Conservation (phyloP, 345 rosid genomes). For the Arabis hirsuta region DNA sequence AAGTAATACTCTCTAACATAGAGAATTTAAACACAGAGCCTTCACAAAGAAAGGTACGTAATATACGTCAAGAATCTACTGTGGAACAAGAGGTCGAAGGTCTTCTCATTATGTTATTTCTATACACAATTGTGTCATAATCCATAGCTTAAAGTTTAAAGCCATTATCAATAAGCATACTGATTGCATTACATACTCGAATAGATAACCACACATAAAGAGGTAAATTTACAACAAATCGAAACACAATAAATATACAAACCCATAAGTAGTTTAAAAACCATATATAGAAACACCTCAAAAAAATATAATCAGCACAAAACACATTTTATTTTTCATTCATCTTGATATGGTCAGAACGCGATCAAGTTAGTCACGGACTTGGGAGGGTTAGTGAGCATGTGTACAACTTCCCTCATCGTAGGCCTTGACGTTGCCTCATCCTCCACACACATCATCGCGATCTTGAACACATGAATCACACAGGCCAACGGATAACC, state of each 20-base stretch:
- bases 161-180: constrained; percentile 14
- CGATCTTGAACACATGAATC: constrained; percentile 74
- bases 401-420: constrained; percentile 89
- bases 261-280: not conserved
- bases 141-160: not conserved
- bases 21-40: no score
- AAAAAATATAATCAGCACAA: constrained; percentile 16
- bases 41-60: not conserved
- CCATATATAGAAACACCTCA: constrained; percentile 19
- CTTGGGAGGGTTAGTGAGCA: constrained; percentile 68
- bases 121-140: not conserved
- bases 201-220: constrained; percentile 5
- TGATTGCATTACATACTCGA: constrained; percentile 19
- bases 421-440: constrained; percentile 71
- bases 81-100: not conserved
- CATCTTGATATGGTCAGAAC: constrained; percentile 28
- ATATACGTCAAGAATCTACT: not conserved
- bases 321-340: constrained; percentile 28
- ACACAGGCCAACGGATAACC: constrained; percentile 63
- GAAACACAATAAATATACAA: constrained; percentile 36
- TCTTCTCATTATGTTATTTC: not conserved
- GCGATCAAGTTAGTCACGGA: constrained; percentile 51
- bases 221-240: constrained; percentile 35
- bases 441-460: constrained; percentile 81
- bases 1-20: no score